Evolutionary conservation across 371 early-diverging fungal genomes (phyloP).

Genomic region (Massospora cicadina): DNA sequence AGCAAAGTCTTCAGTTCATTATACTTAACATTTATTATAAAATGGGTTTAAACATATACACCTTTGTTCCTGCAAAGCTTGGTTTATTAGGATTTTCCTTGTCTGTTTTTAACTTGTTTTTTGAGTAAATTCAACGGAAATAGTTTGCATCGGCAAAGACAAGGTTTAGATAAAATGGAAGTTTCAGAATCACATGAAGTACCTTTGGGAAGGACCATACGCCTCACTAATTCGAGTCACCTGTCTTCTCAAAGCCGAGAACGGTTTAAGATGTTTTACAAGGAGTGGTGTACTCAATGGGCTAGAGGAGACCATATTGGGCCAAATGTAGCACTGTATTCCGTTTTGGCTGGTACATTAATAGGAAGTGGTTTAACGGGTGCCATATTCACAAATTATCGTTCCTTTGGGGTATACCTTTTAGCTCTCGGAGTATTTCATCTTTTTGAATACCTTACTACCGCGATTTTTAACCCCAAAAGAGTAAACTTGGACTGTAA

Average conservation of each 20-base stretch:
- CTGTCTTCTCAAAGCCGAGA: not conserved
- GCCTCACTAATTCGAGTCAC: not conserved
- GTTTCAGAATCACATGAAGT: not conserved
- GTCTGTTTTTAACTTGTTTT: not conserved
- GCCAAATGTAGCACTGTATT: conserved; percentile 1
- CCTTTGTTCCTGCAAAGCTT: not conserved
- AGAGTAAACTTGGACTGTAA: conserved; percentile 43
- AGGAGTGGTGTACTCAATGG: not conserved
- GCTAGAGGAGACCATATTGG: not conserved
- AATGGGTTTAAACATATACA: not conserved
- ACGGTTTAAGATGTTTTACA: not conserved
- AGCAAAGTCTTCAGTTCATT: too few relatives aligned
- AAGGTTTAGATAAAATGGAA: not conserved
- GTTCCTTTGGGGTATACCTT: conserved; percentile 27
- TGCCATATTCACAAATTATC: not conserved
- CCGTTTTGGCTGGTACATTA: conserved; percentile 3
- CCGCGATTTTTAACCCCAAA: conserved; percentile 46
- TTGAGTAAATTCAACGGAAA: not conserved
- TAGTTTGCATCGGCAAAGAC: not conserved
- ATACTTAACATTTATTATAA: too few relatives aligned
- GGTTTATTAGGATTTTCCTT: not conserved
- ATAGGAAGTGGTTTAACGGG: conserved; percentile 6
- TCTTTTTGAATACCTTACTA: conserved; percentile 52
- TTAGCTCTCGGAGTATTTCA: conserved; percentile 46
- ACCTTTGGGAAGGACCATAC: not conserved